Base-by-base conservation (phyloP, 2,329 filamentous ascomycete genomes). In the Niveomyces coronatus region DNA sequence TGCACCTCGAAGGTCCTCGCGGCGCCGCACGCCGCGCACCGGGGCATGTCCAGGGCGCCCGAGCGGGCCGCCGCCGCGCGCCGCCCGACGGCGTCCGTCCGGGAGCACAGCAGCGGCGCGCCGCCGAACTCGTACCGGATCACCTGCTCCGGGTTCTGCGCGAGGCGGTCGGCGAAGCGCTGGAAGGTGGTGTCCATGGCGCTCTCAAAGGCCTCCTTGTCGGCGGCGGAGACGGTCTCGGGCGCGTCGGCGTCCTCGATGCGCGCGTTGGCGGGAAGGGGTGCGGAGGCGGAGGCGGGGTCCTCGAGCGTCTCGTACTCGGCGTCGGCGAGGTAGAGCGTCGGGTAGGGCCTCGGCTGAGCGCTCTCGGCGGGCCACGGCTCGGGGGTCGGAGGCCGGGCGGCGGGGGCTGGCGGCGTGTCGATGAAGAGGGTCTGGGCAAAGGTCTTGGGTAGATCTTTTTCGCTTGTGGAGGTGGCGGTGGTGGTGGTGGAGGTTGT, bases 241-340 rank as follows among this genome's bases (percentile, higher is more conserved):
- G 58, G 47, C 14, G 60, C 57, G 40, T 63, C 62, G 1, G 55
- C 54, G n/a, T 60, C 59, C 33, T 63, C 59, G 13, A 63, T 47
- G 9, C 64, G 61, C 11, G 67, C 61, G 40, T 72, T 65, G 11
- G 64, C 64, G 43, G 65, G 68, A 20, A 70, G 70, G 43, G 65
- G 67, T 24, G 70, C 69, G 30, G 71, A 70, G 2, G 47, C 44
- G 0, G 72, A 70, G 3, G 54, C 66, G 50, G 47, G 77, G n/a
- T n/a, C n/a, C 44, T 85, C 85, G 18, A 96, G 73, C 4, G 82
- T 84, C 60, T 98, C 91, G 61, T 85, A 94, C 53, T 94, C 89
- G 36, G 89, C 89, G 49, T 96, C 91, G 35, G 81, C 70, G 31
- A 89, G 76, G 64, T 86, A 85, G 53, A 82, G 83, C 20, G 73